phyloP scores from a whole-genome alignment of 2,329 filamentous ascomycete genomes.

The Fusarium sp. region DNA sequence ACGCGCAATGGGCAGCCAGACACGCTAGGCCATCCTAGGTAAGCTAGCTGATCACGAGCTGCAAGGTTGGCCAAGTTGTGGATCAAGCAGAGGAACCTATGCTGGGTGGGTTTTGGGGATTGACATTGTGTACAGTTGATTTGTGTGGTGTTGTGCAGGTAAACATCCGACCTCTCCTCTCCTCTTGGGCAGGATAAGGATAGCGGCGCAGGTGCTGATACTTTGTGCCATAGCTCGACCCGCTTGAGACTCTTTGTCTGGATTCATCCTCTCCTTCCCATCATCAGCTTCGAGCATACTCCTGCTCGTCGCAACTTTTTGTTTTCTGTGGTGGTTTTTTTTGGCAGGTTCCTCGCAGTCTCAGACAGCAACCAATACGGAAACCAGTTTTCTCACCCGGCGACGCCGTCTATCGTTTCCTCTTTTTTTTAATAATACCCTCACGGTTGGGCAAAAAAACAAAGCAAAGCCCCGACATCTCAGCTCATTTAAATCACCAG shows the following conservation, averaged over 20 bases:
- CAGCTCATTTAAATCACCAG: constrained; percentile 23
- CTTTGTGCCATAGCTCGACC: constrained; percentile 11
- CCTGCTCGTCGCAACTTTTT: constrained; percentile 2
- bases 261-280: constrained; percentile 8
- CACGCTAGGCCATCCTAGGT: constrained; percentile 37
- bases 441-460: constrained; percentile 13
- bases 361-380: constrained; percentile 22
- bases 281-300: constrained; percentile 8
- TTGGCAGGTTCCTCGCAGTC: constrained; percentile 30
- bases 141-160: constrained; percentile 19
- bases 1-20: constrained; percentile 38
- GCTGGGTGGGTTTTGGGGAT: constrained; percentile 4
- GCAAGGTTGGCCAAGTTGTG: constrained; percentile 36
- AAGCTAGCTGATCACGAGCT: constrained; percentile 41
- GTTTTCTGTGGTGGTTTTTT: constrained; percentile 9
- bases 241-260: neutral
- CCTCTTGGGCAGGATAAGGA: neutral
- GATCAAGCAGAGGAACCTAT: constrained; percentile 30
- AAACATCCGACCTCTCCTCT: constrained; percentile 10
- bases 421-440: constrained; percentile 14
- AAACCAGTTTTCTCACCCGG: constrained; percentile 7
- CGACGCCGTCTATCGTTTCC: constrained; percentile 24
- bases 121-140: constrained; percentile 13
- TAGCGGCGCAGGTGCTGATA: constrained; percentile 13
- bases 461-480: constrained; percentile 19